Evolutionary conservation across 257 asterid species (phyloP), one percentile per base, ranked within the genome.

Genomic region (Nicotiana sylvestris): DNA sequence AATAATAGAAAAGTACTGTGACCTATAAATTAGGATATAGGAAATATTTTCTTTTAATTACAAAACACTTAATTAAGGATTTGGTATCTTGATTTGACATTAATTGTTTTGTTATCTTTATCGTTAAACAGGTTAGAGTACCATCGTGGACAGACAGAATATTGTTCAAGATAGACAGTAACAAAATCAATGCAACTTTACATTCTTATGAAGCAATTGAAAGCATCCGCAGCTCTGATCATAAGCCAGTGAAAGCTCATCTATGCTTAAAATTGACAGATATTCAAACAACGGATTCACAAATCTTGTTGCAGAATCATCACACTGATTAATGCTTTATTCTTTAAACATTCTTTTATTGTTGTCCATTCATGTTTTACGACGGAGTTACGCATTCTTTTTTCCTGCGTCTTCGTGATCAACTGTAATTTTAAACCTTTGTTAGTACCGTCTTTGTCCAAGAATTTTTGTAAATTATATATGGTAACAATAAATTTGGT

Each of bases 81-180:
- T 51, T 43, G 25, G 3, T 21, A 76, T 18, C 10, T 68, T 69
- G 18, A 69, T n/a, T 10, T 69, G 57, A 39, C 5, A 69, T 10
- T 35, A 67, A 69, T 77, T 57, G 7, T 1, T 15, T 70, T 4
- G 43, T 16, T 16, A 9, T 25, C 3, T 49, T 1, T 76, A 85
- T 12, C 1, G 2, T 32, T 10, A 3, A 43, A 61, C 91, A 92
- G 94, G 90, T 89, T n/a, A 84, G 96, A 82, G 96, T 88, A n/a
- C 97, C 97, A 56, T 91, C 97, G 0, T 93, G 97, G 96, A 93
- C 96, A 53, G 97, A 93, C 84, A 80, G 97, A 68, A 90, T 93
- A 82, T 81, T 93, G 82, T 91, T 87, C 87, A 93, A 91, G 86
- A 81, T 90, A n/a, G 91, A 87, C 68, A 82, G 68, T 18, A 77